Conservation (phyloP, 257 asterid species). For the Solanum rostratum region DNA sequence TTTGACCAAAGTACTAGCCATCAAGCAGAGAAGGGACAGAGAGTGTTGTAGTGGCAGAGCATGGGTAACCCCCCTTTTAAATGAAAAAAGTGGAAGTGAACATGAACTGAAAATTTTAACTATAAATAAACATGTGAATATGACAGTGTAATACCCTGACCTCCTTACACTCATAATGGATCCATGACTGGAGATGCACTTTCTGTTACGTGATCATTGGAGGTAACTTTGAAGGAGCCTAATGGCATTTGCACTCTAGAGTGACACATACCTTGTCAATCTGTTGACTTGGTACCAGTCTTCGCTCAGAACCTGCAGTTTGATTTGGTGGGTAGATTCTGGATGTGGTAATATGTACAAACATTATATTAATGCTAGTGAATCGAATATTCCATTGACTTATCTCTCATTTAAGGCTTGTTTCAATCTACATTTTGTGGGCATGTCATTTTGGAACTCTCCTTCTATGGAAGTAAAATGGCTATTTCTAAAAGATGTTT, state of each 20-base stretch:
- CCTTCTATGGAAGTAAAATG: background rate
- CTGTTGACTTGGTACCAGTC: background rate
- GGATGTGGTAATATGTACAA: background rate
- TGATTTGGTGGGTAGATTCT: background rate
- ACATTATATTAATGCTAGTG: background rate
- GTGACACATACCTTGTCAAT: background rate
- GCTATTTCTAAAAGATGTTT: background rate
- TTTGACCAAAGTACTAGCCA: background rate
- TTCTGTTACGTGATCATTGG: background rate
- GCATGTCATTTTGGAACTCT: background rate
- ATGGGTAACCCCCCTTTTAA: background rate
- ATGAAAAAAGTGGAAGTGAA: background rate
- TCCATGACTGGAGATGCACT: background rate
- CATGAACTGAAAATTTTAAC: background rate
- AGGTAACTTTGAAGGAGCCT: background rate
- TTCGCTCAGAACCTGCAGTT: background rate
- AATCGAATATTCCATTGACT: background rate
- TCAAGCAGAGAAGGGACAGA: background rate
- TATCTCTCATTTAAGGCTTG: background rate
- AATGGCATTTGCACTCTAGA: background rate
- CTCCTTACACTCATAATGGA: background rate
- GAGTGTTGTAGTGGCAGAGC: background rate
- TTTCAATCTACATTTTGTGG: background rate
- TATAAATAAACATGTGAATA: background rate
- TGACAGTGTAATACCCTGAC: background rate